Percentiles rank a stretch among this genome's conserved stretches.
Conservation (phyloP, 768 basidiomycete genomes). For the Sarcodon aspratus region DNA sequence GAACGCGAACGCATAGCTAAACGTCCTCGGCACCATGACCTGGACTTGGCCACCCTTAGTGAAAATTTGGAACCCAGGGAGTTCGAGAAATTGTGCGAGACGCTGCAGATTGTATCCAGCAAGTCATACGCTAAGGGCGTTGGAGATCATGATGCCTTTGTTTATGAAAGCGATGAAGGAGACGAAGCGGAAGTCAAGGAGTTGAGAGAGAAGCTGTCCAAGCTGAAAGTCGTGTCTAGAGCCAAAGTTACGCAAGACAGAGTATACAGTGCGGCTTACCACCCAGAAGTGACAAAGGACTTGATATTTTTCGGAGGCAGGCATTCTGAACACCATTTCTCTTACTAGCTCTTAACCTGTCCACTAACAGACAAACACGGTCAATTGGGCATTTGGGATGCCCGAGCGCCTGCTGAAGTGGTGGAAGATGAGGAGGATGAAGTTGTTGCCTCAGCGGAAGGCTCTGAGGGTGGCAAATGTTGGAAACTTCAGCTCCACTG, state of each 20-base stretch:
- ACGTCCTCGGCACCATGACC: conserved; percentile 54
- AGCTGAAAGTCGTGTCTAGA: conserved; percentile 55
- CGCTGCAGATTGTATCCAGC: not conserved
- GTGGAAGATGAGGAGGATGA: conserved; percentile 59
- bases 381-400: conserved; percentile 79
- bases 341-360: not conserved
- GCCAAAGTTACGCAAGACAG: conserved; percentile 74
- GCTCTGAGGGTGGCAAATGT: conserved; percentile 58
- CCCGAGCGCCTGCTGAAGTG: conserved; percentile 58
- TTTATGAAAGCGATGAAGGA: conserved; percentile 31
- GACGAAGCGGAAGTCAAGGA: conserved; percentile 38
- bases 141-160: conserved; percentile 40
- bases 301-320: conserved; percentile 80
- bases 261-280: conserved; percentile 70
- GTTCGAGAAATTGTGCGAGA: conserved; percentile 9
- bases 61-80: conserved; percentile 37
- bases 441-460: conserved; percentile 25
- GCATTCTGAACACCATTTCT: conserved; percentile 1
- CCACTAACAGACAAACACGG: conserved; percentile 64
- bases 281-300: conserved; percentile 72
- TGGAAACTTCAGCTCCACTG: conserved; percentile 78
- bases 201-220: conserved; percentile 40
- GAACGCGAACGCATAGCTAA: conserved; percentile 53
- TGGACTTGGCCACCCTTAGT: conserved; percentile 47
- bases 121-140: conserved; percentile 24